Evolutionary conservation across 208 protist species (phyloP), one percentile per base, ranked within the genome.

Genomic region (Trypanosoma grayi): DNA sequence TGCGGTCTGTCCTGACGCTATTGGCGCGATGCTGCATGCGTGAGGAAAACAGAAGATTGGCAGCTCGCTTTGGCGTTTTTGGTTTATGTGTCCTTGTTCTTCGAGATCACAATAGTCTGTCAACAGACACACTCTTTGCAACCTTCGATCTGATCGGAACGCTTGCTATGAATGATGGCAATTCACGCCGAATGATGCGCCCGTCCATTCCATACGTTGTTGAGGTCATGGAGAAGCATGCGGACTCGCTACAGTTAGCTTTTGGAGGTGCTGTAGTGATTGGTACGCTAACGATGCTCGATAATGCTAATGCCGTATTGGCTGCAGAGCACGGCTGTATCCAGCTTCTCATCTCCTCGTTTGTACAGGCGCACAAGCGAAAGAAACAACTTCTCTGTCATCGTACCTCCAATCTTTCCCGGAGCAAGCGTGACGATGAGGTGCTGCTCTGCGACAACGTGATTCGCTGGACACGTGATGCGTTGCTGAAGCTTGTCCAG

Each of bases 71-170:
- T 63, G 85, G 83, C 28, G 43, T 91, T 13, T 76, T 79, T 16
- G 57, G 72, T 33, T 73, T 61, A 22, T 92, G 82, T 60, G 61
- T 91, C 25, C 20, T 89, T 8, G 39, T 94, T 40, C 63, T 94
- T 34, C 83, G 80, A 43, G 58, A 71, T 13, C 65, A 79, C 56
- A 52, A 41, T 6, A 44, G 60, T 25, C 59, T 94, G 16, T 60
- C 73, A 9, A 39, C 58, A 4, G 75, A 79, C 28, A 87, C 77
- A 25, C 64, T 94, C 39, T 87, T 79, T 63, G 73, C 72, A 66
- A 58, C 85, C 14, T 88, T 90, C 51, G 88, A 91, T 51, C 53
- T 92, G 5, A 74, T 85, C 30, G 82, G 78, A 59, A 94, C 88
- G 11, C 57, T 94, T 37, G 53, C 77, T 25, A 77, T 82, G 28